Evolutionary conservation across 768 basidiomycete genomes (phyloP).

Genomic region (Russula ochroleuca): DNA sequence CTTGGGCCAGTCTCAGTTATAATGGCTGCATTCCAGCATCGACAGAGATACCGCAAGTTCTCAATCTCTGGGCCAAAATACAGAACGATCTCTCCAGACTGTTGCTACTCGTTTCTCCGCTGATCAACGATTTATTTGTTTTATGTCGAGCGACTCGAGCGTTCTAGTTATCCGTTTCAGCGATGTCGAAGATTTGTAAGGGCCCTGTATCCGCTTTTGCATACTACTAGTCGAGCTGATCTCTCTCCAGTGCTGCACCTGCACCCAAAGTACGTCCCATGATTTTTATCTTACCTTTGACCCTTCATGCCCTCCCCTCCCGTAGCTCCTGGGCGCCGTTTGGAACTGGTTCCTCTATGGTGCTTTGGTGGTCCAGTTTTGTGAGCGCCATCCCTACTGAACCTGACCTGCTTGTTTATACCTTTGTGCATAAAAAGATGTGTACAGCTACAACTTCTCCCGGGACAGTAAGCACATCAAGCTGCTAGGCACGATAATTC

Average conservation of each 20-base stretch:
- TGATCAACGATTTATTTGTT: too few relatives aligned
- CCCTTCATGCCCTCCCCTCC: neutral
- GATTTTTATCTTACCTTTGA: neutral
- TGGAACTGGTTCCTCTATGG: slow-evolving; percentile 33
- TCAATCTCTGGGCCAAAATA: neutral
- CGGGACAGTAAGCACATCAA: slow-evolving; percentile 7
- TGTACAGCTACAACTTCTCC: slow-evolving; percentile 22
- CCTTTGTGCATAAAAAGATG: neutral
- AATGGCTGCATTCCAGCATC: neutral
- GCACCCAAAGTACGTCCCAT: slow-evolving; percentile 7
- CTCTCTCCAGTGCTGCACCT: slow-evolving; percentile 12
- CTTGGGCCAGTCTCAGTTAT: neutral
- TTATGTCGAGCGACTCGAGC: neutral
- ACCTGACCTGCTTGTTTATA: neutral
- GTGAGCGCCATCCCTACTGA: slow-evolving; percentile 24
- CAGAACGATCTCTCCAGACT: neutral
- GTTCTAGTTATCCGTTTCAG: neutral
- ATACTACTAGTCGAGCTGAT: neutral
- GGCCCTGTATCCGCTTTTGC: neutral
- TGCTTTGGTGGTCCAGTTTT: slow-evolving; percentile 33
- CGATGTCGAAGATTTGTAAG: neutral
- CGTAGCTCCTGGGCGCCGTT: slow-evolving; percentile 16
- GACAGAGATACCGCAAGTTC: too few relatives aligned
- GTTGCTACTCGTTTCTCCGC: neutral
- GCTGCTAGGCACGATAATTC: slow-evolving; percentile 4